Evolutionary conservation across 2,329 filamentous ascomycete genomes (phyloP), one percentile per base, ranked within the genome.

Genomic region (Cordyceps javanica): DNA sequence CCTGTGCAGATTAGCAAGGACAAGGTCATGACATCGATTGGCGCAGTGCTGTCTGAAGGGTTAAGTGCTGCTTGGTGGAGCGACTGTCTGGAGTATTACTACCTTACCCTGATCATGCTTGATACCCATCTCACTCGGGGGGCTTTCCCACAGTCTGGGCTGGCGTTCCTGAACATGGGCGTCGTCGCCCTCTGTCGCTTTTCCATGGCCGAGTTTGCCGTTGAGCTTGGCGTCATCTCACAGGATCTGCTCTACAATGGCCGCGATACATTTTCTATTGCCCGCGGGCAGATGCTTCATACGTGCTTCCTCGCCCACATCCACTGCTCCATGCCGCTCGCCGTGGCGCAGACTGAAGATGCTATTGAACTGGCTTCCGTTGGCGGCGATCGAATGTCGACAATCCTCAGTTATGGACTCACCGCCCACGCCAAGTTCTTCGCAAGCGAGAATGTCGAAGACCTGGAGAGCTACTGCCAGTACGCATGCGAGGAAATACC

Each of bases 401-500:
- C 87, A 7, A 85, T 92, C 32, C 74, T 92, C 10, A 88, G 87
- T 63, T 83, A 88, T 53, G 89, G 88, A 0, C 74, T 91, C 21
- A 78, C 81, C 32, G 83, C 86, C 3, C 80, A 83, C 61, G 81
- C 87, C 64, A 85, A 82, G 62, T 81, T 91, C 57, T 91, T 87
- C 69, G 81, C 82, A 13, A 86, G 85, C 62, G 83, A 90, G 61
- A 86, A 90, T 59, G 76, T 85, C 49, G 75, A 77, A 14, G 89
- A 92, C 57, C 73, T 91, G 0, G 88, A 91, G 67, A 79, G 80
- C 0, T 89, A 85, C 66, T 88, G 87, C 63, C 80, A 84, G 49
- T 89, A 87, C 60, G 81, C 85, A n/a, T 87, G 86, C 60, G 82
- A 91, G 60, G 89, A 91, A 61, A 82, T 90, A 59, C 82, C 83